Conservation (phyloP, 2,329 filamentous ascomycete species). For the Aspergillus arachidicola region DNA sequence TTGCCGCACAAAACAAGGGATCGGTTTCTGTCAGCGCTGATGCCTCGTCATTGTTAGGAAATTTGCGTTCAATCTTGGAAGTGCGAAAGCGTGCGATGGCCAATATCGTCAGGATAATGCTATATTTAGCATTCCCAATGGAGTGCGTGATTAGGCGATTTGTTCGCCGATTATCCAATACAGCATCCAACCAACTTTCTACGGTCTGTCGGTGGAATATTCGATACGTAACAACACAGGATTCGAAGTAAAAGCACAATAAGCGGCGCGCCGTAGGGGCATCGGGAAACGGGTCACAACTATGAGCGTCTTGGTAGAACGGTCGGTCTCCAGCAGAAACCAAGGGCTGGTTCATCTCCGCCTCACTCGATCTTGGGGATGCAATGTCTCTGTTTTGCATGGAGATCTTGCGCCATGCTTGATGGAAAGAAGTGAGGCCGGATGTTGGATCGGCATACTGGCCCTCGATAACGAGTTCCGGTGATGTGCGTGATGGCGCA, state of each 20-base stretch:
- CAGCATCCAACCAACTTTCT: slow-evolving; percentile 15
- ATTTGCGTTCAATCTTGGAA: slow-evolving; percentile 10
- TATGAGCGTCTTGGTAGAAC: slow-evolving; percentile 45
- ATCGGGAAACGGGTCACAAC: slow-evolving; percentile 25
- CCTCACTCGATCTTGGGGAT: slow-evolving; percentile 6
- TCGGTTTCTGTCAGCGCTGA: slow-evolving; percentile 2
- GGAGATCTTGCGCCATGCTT: slow-evolving; percentile 21
- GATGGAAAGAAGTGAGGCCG: slow-evolving; percentile 24
- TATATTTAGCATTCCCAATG: slow-evolving; percentile 46
- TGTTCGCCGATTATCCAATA: slow-evolving; percentile 9
- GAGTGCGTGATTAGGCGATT: slow-evolving; percentile 36
- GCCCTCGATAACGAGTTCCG: slow-evolving; percentile 20
- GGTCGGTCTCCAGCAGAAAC: slow-evolving; percentile 42
- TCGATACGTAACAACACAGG: slow-evolving; percentile 20
- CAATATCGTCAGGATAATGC: slow-evolving; percentile 52
- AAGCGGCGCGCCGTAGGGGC: slow-evolving; percentile 1
- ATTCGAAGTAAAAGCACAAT: slow-evolving; percentile 17
- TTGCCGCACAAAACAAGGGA: slow-evolving; percentile 22
- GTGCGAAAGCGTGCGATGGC: slow-evolving; percentile 52
- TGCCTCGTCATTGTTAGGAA: background rate
- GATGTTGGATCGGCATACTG: slow-evolving; percentile 27
- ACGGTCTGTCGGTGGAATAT: slow-evolving; percentile 17
- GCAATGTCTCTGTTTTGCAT: slow-evolving; percentile 4
- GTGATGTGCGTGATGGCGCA: slow-evolving; percentile 14
- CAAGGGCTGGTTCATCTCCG: slow-evolving; percentile 17